phyloP scores from a whole-genome alignment of 2,329 filamentous ascomycete species.

The Clarireedia homoeocarpa region DNA sequence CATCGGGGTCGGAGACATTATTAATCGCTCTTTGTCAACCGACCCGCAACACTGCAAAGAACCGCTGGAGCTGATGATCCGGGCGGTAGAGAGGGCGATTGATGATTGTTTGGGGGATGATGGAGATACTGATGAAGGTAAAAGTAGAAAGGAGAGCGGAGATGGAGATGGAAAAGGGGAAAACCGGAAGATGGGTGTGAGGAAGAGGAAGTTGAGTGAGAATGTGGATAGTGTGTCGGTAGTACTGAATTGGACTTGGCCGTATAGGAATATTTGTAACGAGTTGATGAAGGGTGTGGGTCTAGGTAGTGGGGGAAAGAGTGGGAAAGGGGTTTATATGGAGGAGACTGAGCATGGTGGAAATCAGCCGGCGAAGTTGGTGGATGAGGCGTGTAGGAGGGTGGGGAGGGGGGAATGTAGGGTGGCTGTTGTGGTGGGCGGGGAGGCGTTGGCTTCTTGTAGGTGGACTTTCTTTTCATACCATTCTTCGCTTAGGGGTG shows the following conservation, averaged over 20 bases:
- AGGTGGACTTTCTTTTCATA: not conserved
- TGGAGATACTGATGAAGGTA: constrained; percentile 21
- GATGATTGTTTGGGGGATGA: constrained; percentile 15
- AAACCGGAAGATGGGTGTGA: constrained; percentile 34
- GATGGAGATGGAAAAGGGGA: no score
- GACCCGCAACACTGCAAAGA: constrained; percentile 43
- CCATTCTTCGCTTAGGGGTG: not conserved
- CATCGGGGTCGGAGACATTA: constrained; percentile 54
- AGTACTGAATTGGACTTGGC: constrained; percentile 1
- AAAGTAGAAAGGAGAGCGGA: no score
- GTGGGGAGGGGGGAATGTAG: constrained; percentile 45
- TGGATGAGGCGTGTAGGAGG: constrained; percentile 55
- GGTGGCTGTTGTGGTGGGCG: constrained; percentile 53
- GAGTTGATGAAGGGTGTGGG: not conserved
- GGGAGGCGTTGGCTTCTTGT: constrained; percentile 49
- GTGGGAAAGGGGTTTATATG: not conserved
- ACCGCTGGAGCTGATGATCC: constrained; percentile 46
- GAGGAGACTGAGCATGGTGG: constrained; percentile 2
- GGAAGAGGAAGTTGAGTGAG: not conserved
- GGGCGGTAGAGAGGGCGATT: not conserved
- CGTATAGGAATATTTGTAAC: not conserved
- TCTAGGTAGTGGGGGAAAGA: not conserved
- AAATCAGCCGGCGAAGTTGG: constrained; percentile 51
- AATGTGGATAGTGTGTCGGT: constrained; percentile 41
- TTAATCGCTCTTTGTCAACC: constrained; percentile 45